A percentile compares a stretch with the other conserved stretches of the same genome.
phyloP scores from a whole-genome alignment of 2,329 filamentous ascomycete genomes.

The Coccinonectria pachysandricola region DNA sequence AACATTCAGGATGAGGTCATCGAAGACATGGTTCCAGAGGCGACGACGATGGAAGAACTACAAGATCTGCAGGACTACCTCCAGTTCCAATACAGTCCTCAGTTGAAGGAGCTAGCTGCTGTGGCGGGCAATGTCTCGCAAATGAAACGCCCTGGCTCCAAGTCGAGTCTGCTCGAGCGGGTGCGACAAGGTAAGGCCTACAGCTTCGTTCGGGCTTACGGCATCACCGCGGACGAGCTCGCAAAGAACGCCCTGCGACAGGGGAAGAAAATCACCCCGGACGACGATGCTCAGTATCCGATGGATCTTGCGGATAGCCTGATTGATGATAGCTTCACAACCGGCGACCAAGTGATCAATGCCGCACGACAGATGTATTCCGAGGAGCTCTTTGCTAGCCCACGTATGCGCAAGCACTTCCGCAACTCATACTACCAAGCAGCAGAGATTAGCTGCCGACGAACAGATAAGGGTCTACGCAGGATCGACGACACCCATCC shows the following conservation, averaged over 20 bases:
- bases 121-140: constrained; percentile 53
- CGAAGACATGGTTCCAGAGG: constrained; percentile 69
- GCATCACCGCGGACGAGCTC: constrained; percentile 79
- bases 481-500: constrained; percentile 92
- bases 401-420: constrained; percentile 81
- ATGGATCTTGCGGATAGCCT: constrained; percentile 80
- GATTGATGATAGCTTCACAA: constrained; percentile 62
- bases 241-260: constrained; percentile 76
- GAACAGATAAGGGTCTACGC: constrained; percentile 87
- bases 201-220: constrained; percentile 76
- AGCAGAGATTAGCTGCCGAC: constrained; percentile 74
- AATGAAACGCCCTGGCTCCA: constrained; percentile 71
- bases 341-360: constrained; percentile 62
- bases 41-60: constrained; percentile 84
- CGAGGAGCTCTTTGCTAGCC: constrained; percentile 81
- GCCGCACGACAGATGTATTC: constrained; percentile 81
- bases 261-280: constrained; percentile 69
- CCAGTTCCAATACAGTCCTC: constrained; percentile 81
- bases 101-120: constrained; percentile 69
- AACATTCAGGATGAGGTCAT: constrained; percentile 63
- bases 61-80: constrained; percentile 95
- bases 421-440: constrained; percentile 73
- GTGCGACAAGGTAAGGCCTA: constrained; percentile 73
- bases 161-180: constrained; percentile 71
- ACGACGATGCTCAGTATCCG: constrained; percentile 71